Evolutionary conservation across 23 red algal genomes (phyloP), one percentile per base, ranked within the genome.

Genomic region (Gracilaria gracilis): DNA sequence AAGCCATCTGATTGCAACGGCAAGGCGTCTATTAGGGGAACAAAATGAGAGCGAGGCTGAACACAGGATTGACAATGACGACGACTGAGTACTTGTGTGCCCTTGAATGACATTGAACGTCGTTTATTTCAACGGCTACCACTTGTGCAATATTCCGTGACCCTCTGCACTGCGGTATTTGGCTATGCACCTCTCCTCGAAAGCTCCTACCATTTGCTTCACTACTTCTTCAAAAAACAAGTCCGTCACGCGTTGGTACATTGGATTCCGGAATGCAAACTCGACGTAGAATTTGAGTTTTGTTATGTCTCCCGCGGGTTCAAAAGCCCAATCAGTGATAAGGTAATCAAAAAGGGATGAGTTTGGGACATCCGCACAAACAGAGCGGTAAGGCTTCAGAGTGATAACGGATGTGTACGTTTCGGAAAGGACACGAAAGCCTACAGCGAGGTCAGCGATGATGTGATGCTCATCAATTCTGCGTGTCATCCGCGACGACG

Each of bases 181-280:
- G 20, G 50, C 54, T 59, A 75, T 20, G 9, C 86, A 89, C 23
- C 94, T 85, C 7, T 85, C 54, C 74, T 99, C 97, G 89, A 99
- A 99, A 23, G 97, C 93, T 21, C 72, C 81, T 2, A 99, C 97
- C 97, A 99, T 99, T 28, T 91, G 88, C 61, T 89, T 94, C 54
- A 91, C 93, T 2, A 99, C 97, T 62, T 99, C 91, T 37, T 99
- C 93, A 82, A 99, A 99, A 72, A 99, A 99, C 48, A 96, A 66
- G 86, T 96, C 81, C 25, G 90, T 91, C 3, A 93, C 80, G 6
- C 86, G 74, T 36, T 92, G 97, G 79, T 99, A 99, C 64, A 99
- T 73, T 61, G 83, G 86, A 33, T 95, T 95, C 15, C 93, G 92
- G 80, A 99, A 99, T 29, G 81, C 86, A 80, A 99, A 99, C 49